These are phyloP conservation scores for Coniella lustricola DNA, from an alignment of 2,329 filamentous ascomycete species.

Conservation along the genomic window DNA sequence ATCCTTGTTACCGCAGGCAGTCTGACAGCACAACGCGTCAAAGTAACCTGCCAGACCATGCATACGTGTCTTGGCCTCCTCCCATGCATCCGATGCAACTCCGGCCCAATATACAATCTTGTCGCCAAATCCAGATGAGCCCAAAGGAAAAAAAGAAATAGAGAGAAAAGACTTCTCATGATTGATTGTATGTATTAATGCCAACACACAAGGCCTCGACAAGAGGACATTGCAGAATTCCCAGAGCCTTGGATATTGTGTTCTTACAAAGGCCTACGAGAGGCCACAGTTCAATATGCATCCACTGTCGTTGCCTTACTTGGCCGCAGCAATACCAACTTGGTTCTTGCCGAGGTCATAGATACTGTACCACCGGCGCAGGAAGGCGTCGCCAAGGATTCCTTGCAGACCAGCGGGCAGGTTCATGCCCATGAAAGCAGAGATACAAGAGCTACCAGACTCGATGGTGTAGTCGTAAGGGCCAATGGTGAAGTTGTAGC, in stretches of 20 bases:
- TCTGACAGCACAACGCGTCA: too few relatives aligned
- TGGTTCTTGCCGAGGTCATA: constrained; percentile 88
- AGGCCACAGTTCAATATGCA: neutral
- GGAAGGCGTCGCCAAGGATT: constrained; percentile 84
- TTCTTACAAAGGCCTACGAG: constrained; percentile 5
- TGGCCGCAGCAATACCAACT: constrained; percentile 83
- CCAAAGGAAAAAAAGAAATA: constrained; percentile 8
- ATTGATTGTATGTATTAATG: neutral
- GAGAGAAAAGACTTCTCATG: constrained; percentile 2
- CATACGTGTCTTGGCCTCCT: neutral
- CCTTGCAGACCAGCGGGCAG: constrained; percentile 78
- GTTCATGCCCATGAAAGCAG: constrained; percentile 95
- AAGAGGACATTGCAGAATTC: neutral
- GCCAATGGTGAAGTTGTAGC: constrained; percentile 86
- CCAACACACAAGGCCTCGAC: neutral
- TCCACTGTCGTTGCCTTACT: constrained; percentile 29
- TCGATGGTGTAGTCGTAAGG: constrained; percentile 94
- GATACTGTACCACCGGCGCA: constrained; percentile 87
- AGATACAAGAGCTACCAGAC: constrained; percentile 92
- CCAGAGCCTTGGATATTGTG: neutral
- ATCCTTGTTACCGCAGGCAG: too few relatives aligned
- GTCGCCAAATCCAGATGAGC: constrained; percentile 8
- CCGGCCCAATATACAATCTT: constrained; percentile 13
- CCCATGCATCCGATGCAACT: constrained; percentile 12
- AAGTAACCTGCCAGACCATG: neutral